Conservation (phyloP, 2,329 filamentous ascomycete genomes). For the Colletotrichum filicis region DNA sequence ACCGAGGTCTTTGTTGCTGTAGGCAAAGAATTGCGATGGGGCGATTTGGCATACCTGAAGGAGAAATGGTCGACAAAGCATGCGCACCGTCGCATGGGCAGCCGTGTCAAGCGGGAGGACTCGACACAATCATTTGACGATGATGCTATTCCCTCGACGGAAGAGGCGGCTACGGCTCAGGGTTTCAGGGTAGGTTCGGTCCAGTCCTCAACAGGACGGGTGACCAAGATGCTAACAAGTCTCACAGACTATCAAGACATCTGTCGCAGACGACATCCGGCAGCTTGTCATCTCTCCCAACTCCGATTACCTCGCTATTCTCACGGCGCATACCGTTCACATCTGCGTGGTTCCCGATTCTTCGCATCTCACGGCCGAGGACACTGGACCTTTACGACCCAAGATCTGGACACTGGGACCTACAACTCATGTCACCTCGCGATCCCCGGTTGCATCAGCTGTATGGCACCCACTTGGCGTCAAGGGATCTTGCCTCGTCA, state of each 20-base stretch:
- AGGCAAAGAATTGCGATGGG: slow-evolving; percentile 92
- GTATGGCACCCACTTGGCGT: slow-evolving; percentile 95
- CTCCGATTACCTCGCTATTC: slow-evolving; percentile 83
- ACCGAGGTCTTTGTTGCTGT: slow-evolving; percentile 91
- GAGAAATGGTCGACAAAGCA: slow-evolving; percentile 56
- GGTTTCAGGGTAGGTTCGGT: slow-evolving; percentile 59
- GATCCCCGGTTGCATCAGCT: slow-evolving; percentile 81
- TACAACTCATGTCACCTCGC: slow-evolving; percentile 89
- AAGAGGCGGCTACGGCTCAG: slow-evolving; percentile 45
- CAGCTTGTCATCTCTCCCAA: slow-evolving; percentile 88
- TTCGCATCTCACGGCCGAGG: slow-evolving; percentile 77
- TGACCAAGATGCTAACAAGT: slow-evolving; percentile 6
- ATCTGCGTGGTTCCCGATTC: slow-evolving; percentile 87
- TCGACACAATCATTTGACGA: slow-evolving; percentile 51
- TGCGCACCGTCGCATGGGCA: slow-evolving; percentile 44
- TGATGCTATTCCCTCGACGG: slow-evolving; percentile 41
- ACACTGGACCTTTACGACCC: slow-evolving; percentile 76
- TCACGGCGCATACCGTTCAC: slow-evolving; percentile 89
- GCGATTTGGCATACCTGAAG: slow-evolving; percentile 84
- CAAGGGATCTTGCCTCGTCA: slow-evolving; percentile 83
- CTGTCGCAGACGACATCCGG: slow-evolving; percentile 83
- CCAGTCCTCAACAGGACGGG: not conserved
- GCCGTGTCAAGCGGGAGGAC: slow-evolving; percentile 61
- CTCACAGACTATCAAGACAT: slow-evolving; percentile 76
- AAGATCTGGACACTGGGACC: slow-evolving; percentile 94